Conservation (phyloP, 1,284 basidiomycete genomes). For the Boletellus deceptivus region DNA sequence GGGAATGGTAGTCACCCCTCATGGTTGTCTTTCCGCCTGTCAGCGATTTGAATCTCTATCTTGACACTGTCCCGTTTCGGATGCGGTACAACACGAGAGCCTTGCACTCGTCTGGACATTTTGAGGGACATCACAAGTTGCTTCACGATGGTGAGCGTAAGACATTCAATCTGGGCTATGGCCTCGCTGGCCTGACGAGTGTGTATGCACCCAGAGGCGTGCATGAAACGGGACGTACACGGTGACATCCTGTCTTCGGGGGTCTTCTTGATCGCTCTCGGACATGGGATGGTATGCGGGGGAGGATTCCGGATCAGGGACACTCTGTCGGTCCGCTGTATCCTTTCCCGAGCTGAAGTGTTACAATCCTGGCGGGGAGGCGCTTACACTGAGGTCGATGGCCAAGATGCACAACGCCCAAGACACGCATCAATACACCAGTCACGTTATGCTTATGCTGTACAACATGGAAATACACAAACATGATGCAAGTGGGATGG, state of each 20-base stretch:
- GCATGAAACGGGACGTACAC: conserved; percentile 4
- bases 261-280: conserved; percentile 17
- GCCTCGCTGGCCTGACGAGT: conserved; percentile 24
- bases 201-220: conserved; percentile 18
- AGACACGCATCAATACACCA: conserved; percentile 1
- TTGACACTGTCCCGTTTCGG: conserved; percentile 20
- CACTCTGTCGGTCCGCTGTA: neutral
- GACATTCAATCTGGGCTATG: conserved; percentile 45
- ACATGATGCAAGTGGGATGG: neutral
- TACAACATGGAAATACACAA: conserved; percentile 20
- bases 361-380: no score
- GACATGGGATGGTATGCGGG: neutral
- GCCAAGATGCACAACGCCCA: neutral
- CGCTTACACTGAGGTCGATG: no score
- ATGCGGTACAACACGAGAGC: neutral
- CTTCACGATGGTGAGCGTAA: conserved; percentile 51
- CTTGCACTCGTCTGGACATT: neutral
- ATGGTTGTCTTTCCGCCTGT: conserved; percentile 23
- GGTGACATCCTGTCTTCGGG: neutral
- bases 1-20: conserved; percentile 14
- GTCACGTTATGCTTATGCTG: neutral
- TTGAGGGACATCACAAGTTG: conserved; percentile 42
- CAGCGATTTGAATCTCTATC: conserved; percentile 26
- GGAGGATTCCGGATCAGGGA: neutral
- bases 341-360: neutral